Evolutionary conservation across 2,329 filamentous ascomycete species (phyloP), one percentile per base, ranked within the genome.

Genomic region (Dothideomycetidae sp.): DNA sequence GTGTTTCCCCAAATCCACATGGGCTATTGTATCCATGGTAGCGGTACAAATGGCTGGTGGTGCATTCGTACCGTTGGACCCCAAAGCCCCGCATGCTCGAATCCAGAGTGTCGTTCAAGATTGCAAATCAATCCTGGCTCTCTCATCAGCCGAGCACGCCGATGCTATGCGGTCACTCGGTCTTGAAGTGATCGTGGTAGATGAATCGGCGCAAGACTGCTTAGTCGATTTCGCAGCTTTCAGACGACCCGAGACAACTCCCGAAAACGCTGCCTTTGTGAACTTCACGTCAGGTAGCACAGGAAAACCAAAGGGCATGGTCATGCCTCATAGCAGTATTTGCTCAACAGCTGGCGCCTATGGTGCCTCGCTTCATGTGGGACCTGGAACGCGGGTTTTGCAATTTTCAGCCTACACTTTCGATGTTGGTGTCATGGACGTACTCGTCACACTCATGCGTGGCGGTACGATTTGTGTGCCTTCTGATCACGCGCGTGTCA

Each of bases 1-100:
- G 3, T 55, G 52, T 37, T 56, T 59, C 31, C 55, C 58, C 15
- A 58, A 58, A 37, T 57, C 53, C 0, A 48, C 46, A 5, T 56
- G 53, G 52, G 48, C 53, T 0, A 44, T 57, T 16, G 48, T 58
- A 2, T 47, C 56, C 12, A 57, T 58, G 36, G 47, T 58, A 2
- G 57, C 48, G 5, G 45, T 59, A 7, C 42, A 58, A 42, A 59
- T 59, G 44, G 45, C 53, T 10, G 57, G 56, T 7, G 54, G 51
- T 12, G 54, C 54, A 0, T 60, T 57, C 33, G 49, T 56, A 2
- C 39, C 33, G 2, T 31, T 41, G 12, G 39, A 41, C 16, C 16
- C 18, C 5, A 18, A n/a, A 3, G 31, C 35, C 12, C 39, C 39
- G 15, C 10, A 15, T n/a, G 26, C 26, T 9, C 29, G 35, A 17